phyloP scores from a whole-genome alignment of 306 rosid genomes.

The Medicago lupulina region DNA sequence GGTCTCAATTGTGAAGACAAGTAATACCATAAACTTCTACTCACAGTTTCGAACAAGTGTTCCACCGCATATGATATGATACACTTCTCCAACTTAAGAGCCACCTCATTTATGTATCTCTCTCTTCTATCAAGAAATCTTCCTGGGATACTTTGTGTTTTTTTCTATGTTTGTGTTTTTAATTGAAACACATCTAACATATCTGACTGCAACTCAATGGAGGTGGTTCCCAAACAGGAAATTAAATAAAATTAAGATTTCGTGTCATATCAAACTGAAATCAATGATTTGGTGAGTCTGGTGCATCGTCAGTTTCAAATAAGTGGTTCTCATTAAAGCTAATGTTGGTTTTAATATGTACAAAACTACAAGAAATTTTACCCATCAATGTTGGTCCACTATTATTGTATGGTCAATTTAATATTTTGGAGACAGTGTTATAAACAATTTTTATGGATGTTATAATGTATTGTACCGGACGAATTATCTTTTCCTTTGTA shows the following conservation, averaged over 20 bases:
- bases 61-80: not conserved
- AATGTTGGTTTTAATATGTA: conserved; percentile 9
- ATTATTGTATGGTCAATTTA: conserved; percentile 15
- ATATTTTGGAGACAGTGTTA: conserved; percentile 9
- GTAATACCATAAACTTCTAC: not conserved
- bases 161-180: conserved; percentile 10
- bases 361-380: conserved; percentile 20
- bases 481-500: conserved; percentile 22
- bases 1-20: not conserved
- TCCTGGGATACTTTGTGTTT: conserved; percentile 4
- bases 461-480: not conserved
- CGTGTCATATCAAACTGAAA: conserved; percentile 23
- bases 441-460: not conserved
- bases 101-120: not conserved
- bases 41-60: not conserved
- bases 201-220: not conserved
- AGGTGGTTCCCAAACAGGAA: conserved; percentile 2
- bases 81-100: not conserved
- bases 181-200: conserved; percentile 5
- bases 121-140: not conserved
- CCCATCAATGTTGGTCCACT: conserved; percentile 21
- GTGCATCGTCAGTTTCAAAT: conserved; percentile 15
- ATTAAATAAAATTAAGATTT: not conserved
- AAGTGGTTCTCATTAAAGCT: conserved; percentile 6
- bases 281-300: conserved; percentile 34